Evolutionary conservation across 202 grass and related monocot species (phyloP).

Genomic region (Saccharum hybrid): DNA sequence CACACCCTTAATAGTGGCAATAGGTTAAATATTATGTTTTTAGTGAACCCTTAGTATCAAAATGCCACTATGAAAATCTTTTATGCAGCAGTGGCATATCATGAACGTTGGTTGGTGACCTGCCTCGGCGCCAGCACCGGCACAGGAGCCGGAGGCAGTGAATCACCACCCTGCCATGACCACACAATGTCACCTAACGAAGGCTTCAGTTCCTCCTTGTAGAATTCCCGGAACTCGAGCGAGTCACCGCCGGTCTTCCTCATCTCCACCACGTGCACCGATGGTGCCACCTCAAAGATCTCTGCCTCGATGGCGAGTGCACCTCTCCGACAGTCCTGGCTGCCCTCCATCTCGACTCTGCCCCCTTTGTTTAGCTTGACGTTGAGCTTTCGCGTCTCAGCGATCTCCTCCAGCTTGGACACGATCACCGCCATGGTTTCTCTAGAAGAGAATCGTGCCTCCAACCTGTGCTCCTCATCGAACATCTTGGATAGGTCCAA

Average conservation of each 20-base stretch:
- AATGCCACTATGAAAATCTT: too few species aligned
- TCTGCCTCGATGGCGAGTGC: slow-evolving; percentile 54
- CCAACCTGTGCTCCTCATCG: slow-evolving; percentile 39
- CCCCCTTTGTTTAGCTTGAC: slow-evolving; percentile 48
- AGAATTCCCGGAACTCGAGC: slow-evolving; percentile 59
- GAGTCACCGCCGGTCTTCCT: slow-evolving; percentile 58
- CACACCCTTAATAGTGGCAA: too few species aligned
- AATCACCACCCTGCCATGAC: slow-evolving; percentile 51
- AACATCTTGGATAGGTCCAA: slow-evolving; percentile 68
- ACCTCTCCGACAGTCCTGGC: slow-evolving; percentile 33
- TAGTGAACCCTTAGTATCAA: too few species aligned
- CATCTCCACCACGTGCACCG: slow-evolving; percentile 66
- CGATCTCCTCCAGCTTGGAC: slow-evolving; percentile 62
- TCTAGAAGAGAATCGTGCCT: slow-evolving; percentile 53
- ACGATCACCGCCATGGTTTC: slow-evolving; percentile 52
- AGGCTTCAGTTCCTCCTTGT: slow-evolving; percentile 52
- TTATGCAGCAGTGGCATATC: neutral
- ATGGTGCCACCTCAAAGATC: slow-evolving; percentile 66
- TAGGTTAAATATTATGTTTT: too few species aligned
- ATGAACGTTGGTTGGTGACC: neutral
- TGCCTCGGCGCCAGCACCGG: neutral
- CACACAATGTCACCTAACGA: slow-evolving; percentile 60
- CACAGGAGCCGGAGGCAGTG: neutral
- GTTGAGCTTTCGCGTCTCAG: slow-evolving; percentile 43
- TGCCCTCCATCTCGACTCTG: slow-evolving; percentile 50